Percentiles rank a stretch among this genome's conserved stretches.
These are phyloP conservation scores for Clathrus columnatus DNA, from an alignment of 768 basidiomycete species.

Conservation along the genomic window DNA sequence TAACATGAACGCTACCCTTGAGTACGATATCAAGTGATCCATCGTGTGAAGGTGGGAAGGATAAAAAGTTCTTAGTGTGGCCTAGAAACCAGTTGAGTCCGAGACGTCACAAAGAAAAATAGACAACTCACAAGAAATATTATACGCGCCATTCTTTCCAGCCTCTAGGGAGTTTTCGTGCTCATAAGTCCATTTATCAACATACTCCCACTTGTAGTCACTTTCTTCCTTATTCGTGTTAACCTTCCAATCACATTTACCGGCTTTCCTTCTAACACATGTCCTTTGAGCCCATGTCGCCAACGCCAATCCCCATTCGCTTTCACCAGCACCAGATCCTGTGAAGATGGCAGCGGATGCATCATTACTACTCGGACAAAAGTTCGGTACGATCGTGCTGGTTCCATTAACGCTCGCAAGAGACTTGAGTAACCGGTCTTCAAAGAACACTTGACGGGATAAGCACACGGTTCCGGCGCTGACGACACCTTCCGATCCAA, in stretches of 20 bases:
- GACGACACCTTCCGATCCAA: no score
- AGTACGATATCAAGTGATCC: constrained; percentile 21
- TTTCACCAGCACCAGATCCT: constrained; percentile 16
- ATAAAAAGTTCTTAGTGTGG: constrained; percentile 21
- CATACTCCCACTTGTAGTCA: constrained; percentile 21
- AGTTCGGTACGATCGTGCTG: constrained; percentile 22
- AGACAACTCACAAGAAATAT: neutral
- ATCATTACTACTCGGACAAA: neutral
- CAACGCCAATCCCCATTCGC: constrained; percentile 15
- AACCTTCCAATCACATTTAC: constrained; percentile 16
- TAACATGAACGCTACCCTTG: constrained; percentile 19
- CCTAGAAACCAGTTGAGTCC: constrained; percentile 13
- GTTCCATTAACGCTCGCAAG: constrained; percentile 19
- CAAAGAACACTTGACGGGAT: constrained; percentile 20
- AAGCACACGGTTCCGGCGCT: constrained; percentile 20
- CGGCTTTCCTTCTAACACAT: constrained; percentile 15
- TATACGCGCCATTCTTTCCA: neutral
- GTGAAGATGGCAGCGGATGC: neutral
- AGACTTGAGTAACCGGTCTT: constrained; percentile 18
- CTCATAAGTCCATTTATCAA: constrained; percentile 20
- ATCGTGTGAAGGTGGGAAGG: constrained; percentile 20
- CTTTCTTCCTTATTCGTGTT: constrained; percentile 1
- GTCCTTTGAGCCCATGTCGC: constrained; percentile 20
- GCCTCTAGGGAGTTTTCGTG: constrained; percentile 14
- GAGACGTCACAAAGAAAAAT: neutral